Conservation (phyloP, 2,329 filamentous ascomycete genomes). For the Knoxdaviesia capensis region DNA sequence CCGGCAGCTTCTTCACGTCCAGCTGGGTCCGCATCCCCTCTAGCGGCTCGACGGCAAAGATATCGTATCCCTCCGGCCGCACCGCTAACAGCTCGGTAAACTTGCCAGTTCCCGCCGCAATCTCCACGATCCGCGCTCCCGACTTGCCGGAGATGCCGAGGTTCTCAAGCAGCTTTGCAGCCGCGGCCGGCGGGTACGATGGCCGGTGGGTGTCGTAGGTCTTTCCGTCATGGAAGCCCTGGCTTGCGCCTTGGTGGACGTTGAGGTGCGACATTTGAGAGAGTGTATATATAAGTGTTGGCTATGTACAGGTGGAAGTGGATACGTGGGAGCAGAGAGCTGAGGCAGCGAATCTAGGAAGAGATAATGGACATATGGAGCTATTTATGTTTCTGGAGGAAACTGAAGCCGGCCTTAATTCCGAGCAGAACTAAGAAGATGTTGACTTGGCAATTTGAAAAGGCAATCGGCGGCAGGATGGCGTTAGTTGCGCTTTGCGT, state of each 20-base stretch:
- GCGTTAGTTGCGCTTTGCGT: too few species aligned
- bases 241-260: constrained; percentile 29
- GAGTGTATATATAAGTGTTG: neutral
- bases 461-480: too few species aligned
- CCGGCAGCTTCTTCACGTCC: constrained; percentile 31
- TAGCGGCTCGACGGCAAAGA: constrained; percentile 46
- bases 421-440: too few species aligned
- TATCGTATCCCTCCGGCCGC: constrained; percentile 35
- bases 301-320: neutral
- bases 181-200: constrained; percentile 38
- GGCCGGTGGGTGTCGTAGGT: constrained; percentile 50
- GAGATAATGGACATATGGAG: too few species aligned
- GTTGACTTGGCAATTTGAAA: too few species aligned
- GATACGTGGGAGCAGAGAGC: neutral
- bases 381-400: too few species aligned
- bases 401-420: too few species aligned
- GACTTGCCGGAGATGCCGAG: constrained; percentile 27
- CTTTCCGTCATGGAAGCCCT: constrained; percentile 44
- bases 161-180: constrained; percentile 34
- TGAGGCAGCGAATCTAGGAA: too few species aligned
- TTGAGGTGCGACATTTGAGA: constrained; percentile 10
- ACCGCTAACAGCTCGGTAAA: constrained; percentile 42
- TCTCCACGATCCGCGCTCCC: constrained; percentile 34
- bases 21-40: constrained; percentile 42
- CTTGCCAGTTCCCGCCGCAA: constrained; percentile 51